Evolutionary conservation across 2,329 filamentous ascomycete species (phyloP), one percentile per base, ranked within the genome.

Genomic region (Aspergillus terreus): DNA sequence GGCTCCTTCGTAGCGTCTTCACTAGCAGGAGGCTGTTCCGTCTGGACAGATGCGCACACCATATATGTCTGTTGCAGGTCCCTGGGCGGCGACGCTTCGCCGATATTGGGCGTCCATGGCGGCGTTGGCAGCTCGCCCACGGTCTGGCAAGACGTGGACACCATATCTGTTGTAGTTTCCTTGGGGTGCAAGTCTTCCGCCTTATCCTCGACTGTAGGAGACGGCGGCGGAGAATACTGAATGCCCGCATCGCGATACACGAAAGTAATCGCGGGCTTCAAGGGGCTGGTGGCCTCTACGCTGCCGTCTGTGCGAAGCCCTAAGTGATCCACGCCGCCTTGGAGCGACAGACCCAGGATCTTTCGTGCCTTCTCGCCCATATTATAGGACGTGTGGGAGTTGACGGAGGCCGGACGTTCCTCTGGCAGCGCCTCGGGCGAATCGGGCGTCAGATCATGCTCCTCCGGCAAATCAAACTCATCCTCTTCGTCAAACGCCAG

Each of bases 401-500:
- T 66, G 49, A 69, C 70, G 6, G 72, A 76, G 44, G 66, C 62
- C 4, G 70, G 68, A 32, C 72, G 64, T 57, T 76, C 74, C 52
- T 76, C 75, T 6, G 72, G 72, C 27, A 76, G 63, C 4, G 70
- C 70, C 47, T 70, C 68, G 7, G 71, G 71, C 9, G 72, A 75
- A 4, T 64, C 81, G 35, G 84, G 82, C 1, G 85, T 85, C 46
- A 90, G 87, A 42, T 86, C 81, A 56, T 92, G 35, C 12, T 38
- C 85, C 33, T 87, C 86, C 56, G 88, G 81, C 41, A 82, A 79
- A 35, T 76, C 75, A 47, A 76, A 60, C 43, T 77, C 77, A 30
- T 92, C 89, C 50, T 92, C 88, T 54, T 88, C 87, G 51, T 92
- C 89, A 55, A 96, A 88, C 55, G 89, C 86, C 49, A 99, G 80